Evolutionary conservation across 2,329 filamentous ascomycete species (phyloP), one percentile per base, ranked within the genome.

Genomic region (Ophiostoma ulmi): DNA sequence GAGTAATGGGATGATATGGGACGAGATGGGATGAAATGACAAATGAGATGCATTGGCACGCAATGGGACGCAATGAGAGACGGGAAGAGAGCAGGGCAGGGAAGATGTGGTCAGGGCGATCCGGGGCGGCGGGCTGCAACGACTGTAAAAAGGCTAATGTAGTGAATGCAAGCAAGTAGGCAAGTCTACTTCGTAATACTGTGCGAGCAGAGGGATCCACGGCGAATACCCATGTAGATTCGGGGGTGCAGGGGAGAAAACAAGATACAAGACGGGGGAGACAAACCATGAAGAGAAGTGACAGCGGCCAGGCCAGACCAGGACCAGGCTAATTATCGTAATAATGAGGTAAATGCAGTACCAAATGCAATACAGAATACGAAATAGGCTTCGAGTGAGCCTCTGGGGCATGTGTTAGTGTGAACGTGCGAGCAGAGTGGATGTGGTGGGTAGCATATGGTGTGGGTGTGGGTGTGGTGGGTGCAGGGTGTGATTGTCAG

Each of bases 401-500:
- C 55, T 58, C 26, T 61, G 58, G 58, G 22, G 26, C 58, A 26
- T 26, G 31, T 65, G 63, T 65, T 65, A 65, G 36, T 38, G 36
- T 38, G 58, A 26, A 31, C 58, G 58, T 63, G 58, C 58, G 58
- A 63, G 58, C 58, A 63, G 58, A 63, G 58, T 63, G 58, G 58
- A 26, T 63, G 58, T 35, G 14, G 58, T 48, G 44, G 44, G 44
- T 48, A 48, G 44, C 5, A 48, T 17, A 48, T 48, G 44, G 44
- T 17, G 17, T 58, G 52, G 13, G 22, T 63, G 55, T 58, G 52
- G 52, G 52, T n/a, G 52, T 20, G 36, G 63, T 39, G 63, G 63
- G 63, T 39, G 63, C 63, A 65, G 36, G 63, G 63, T 65, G 63
- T 65, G 63, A 65, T 65, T 65, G 31, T 39, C 20, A 31, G 36